Evolutionary conservation across 805 yeast species (phyloP).

Genomic region (Spathaspora passalidarum): DNA sequence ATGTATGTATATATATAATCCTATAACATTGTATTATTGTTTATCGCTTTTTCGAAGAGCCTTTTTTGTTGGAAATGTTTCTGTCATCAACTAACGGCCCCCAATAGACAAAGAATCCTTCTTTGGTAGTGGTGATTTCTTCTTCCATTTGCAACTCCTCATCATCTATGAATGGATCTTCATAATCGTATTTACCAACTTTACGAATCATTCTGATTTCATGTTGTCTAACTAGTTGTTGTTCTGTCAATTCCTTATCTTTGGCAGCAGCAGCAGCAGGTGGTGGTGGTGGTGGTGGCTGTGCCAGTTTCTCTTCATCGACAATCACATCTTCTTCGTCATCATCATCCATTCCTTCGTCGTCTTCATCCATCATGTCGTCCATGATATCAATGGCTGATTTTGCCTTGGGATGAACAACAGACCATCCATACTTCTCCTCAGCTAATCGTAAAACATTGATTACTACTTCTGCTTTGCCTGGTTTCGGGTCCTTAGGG

Average conservation of each 20-base stretch:
- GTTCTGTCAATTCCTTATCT: slow-evolving; percentile 30
- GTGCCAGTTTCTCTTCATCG: slow-evolving; percentile 5
- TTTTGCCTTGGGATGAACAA: slow-evolving; percentile 63
- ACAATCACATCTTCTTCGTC: slow-evolving; percentile 17
- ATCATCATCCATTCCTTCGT: slow-evolving; percentile 27
- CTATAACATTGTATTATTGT: too few relatives aligned
- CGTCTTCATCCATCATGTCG: slow-evolving; percentile 30
- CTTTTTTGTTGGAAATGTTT: slow-evolving; percentile 20
- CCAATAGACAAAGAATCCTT: slow-evolving; percentile 93
- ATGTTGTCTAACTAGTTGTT: slow-evolving; percentile 44
- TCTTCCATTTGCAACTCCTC: slow-evolving; percentile 91
- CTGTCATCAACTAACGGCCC: slow-evolving; percentile 77
- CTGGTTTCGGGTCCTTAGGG: slow-evolving; percentile 48
- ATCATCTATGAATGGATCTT: slow-evolving; percentile 97
- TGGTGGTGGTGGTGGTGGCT: neutral
- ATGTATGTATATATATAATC: slow-evolving; percentile 1
- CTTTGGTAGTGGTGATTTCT: slow-evolving; percentile 86
- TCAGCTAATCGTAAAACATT: slow-evolving; percentile 75
- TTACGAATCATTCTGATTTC: slow-evolving; percentile 57
- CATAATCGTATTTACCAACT: slow-evolving; percentile 86
- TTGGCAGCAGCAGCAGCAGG: slow-evolving; percentile 6
- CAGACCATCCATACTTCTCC: slow-evolving; percentile 79
- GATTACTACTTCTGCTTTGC: slow-evolving; percentile 61
- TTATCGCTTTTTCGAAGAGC: slow-evolving; percentile 23
- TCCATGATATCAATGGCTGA: slow-evolving; percentile 52